A percentile compares a stretch with the other conserved stretches of the same genome.
Conservation (phyloP, 257 asterid genomes). For the Osmanthus fragrans region DNA sequence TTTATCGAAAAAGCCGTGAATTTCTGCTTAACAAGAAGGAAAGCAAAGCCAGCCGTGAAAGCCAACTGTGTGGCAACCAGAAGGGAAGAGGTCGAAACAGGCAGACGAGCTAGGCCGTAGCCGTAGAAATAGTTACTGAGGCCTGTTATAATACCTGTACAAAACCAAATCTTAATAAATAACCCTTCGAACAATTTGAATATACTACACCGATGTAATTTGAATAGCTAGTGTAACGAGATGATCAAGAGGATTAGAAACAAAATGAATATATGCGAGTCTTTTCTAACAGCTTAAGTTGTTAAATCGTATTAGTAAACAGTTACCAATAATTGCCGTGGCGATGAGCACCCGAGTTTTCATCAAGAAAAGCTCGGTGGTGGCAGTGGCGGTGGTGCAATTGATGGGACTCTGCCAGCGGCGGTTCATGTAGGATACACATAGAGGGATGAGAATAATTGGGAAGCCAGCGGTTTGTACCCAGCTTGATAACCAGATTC, state of each 20-base stretch:
- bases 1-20: constrained; percentile 22
- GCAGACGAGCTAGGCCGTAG: constrained; percentile 7
- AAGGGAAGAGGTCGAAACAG: constrained; percentile 17
- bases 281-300: neutral
- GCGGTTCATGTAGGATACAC: neutral
- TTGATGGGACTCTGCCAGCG: neutral
- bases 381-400: neutral
- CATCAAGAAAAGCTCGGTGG: neutral
- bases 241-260: too few species aligned
- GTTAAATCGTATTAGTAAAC: neutral
- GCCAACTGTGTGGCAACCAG: constrained; percentile 18
- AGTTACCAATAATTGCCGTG: constrained; percentile 2
- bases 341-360: constrained; percentile 10
- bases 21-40: constrained; percentile 10
- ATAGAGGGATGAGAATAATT: neutral
- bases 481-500: constrained; percentile 15
- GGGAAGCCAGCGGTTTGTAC: constrained; percentile 24
- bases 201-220: too few species aligned
- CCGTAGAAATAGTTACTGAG: constrained; percentile 2
- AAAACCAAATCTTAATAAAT: neutral
- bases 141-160: constrained; percentile 3
- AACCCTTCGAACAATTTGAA: too few species aligned
- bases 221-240: too few species aligned
- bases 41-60: constrained; percentile 23
- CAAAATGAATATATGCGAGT: too few species aligned